phyloP scores from a whole-genome alignment of 345 rosid genomes.

The Firmiana major region DNA sequence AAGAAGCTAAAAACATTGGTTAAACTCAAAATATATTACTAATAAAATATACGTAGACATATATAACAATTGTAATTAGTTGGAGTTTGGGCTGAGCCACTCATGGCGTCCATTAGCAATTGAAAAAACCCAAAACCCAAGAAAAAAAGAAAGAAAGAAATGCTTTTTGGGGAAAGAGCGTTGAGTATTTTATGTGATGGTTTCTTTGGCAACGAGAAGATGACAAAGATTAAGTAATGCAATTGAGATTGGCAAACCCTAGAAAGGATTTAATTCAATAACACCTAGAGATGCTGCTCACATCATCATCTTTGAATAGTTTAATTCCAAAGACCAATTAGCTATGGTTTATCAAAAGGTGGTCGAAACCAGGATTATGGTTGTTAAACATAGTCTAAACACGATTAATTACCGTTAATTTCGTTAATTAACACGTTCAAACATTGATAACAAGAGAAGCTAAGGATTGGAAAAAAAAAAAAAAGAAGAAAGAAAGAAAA shows the following conservation, averaged over 20 bases:
- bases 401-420: not conserved
- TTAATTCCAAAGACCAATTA: not conserved
- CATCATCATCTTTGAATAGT: constrained; percentile 9
- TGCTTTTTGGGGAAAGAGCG: constrained; percentile 14
- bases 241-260: constrained; percentile 35
- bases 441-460: not conserved
- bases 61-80: constrained; percentile 8
- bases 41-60: not conserved
- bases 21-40: not conserved
- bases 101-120: constrained; percentile 45
- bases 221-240: constrained; percentile 31
- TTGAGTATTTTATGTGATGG: constrained; percentile 24
- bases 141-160: not conserved
- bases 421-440: not conserved
- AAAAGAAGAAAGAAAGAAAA: not conserved
- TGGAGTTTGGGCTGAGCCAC: constrained; percentile 30
- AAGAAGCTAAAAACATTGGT: not conserved
- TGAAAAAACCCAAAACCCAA: constrained; percentile 33
- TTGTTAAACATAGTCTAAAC: not conserved
- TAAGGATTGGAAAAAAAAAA: not conserved
- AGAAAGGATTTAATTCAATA: constrained; percentile 24
- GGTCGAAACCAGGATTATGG: not conserved
- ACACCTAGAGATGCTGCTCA: constrained; percentile 50
- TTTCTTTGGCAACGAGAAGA: constrained; percentile 46
- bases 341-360: not conserved